Conservation (phyloP, 805 yeast species). For the Lachancea meyersii region DNA sequence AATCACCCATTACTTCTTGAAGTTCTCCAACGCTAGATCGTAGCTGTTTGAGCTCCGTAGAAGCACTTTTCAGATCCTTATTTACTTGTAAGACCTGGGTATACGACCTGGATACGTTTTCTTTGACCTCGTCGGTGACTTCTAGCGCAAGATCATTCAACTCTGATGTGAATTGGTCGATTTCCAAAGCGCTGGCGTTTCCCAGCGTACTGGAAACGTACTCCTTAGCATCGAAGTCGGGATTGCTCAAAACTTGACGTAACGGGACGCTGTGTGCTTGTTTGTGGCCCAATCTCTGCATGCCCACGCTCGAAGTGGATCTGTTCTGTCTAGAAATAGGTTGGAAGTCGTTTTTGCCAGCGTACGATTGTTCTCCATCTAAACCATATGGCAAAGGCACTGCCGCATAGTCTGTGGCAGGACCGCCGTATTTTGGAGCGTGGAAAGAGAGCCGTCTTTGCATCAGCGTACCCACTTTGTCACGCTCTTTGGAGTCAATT, state of each 20-base stretch:
- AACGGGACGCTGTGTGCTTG: constrained; percentile 18
- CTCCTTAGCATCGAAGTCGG: constrained; percentile 41
- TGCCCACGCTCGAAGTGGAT: constrained; percentile 1
- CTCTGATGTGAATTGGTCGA: constrained; percentile 60
- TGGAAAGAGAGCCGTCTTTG: constrained; percentile 42
- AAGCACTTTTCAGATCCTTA: constrained; percentile 56
- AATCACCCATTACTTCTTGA: constrained; percentile 50
- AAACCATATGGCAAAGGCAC: constrained; percentile 21
- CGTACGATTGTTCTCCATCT: neutral
- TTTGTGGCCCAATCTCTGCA: constrained; percentile 1
- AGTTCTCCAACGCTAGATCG: constrained; percentile 56
- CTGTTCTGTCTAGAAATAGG: neutral
- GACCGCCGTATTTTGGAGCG: constrained; percentile 28
- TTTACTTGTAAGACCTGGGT: constrained; percentile 54
- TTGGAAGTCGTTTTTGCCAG: neutral
- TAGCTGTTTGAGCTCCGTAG: constrained; percentile 54
- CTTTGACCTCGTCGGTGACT: constrained; percentile 53
- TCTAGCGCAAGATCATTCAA: constrained; percentile 43
- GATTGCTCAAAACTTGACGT: constrained; percentile 33
- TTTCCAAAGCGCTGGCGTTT: constrained; percentile 63
- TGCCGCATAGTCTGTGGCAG: constrained; percentile 25
- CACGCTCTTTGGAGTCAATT: constrained; percentile 33
- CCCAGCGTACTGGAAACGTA: constrained; percentile 47
- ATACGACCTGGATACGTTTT: constrained; percentile 55
- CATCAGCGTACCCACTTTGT: constrained; percentile 37